A percentile compares a stretch with the other conserved stretches of the same genome.
phyloP scores from a whole-genome alignment of 2,329 filamentous ascomycete genomes.

The Cordyceps javanica region DNA sequence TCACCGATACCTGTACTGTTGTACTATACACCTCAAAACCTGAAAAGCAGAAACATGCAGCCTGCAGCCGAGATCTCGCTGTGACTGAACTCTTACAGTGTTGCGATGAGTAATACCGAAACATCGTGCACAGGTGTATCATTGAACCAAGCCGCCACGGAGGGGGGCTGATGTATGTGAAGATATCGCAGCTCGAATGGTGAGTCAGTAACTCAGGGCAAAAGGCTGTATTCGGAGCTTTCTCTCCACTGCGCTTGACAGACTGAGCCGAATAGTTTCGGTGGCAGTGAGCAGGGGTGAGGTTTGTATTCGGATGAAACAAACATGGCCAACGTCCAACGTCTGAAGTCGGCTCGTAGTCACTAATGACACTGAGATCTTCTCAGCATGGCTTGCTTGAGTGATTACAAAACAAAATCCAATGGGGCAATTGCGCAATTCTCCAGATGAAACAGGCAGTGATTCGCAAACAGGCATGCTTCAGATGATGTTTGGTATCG shows the following conservation, averaged over 20 bases:
- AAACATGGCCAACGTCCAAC: not conserved
- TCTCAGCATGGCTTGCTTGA: not conserved
- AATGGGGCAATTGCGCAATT: not conserved
- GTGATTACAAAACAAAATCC: not conserved
- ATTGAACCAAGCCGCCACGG: not conserved
- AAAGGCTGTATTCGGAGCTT: not conserved
- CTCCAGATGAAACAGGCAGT: not conserved
- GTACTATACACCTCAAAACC: not conserved
- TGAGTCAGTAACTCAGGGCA: not conserved
- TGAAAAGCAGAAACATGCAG: not conserved
- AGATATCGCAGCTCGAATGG: not conserved
- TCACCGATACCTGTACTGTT: not conserved
- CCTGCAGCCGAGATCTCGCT: not conserved
- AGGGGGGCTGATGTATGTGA: not conserved
- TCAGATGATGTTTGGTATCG: not conserved
- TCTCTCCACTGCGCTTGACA: not conserved
- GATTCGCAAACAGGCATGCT: not conserved
- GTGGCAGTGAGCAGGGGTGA: not conserved
- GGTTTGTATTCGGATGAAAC: not conserved
- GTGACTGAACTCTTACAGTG: not conserved
- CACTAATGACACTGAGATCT: too few relatives aligned
- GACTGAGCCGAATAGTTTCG: constrained; percentile 5
- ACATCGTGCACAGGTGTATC: not conserved
- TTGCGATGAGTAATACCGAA: not conserved
- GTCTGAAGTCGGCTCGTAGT: too few relatives aligned